A percentile compares a stretch with the other conserved stretches of the same genome.
Conservation (phyloP, 306 rosid genomes). For the Corylus heterophylla region DNA sequence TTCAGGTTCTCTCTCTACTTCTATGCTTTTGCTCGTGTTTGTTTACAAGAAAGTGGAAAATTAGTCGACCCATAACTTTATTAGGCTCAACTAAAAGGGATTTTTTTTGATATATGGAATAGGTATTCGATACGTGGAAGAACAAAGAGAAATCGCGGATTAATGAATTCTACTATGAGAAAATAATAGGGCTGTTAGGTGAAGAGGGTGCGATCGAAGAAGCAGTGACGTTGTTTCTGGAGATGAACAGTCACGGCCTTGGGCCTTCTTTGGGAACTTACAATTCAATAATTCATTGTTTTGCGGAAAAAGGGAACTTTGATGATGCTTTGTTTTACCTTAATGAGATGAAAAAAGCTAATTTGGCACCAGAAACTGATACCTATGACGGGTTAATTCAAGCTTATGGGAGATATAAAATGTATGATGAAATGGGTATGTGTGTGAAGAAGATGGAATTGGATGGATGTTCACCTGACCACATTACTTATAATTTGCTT, state of each 20-base stretch:
- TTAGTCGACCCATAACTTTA: not conserved
- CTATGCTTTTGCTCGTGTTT: not conserved
- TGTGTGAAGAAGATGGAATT: slow-evolving; percentile 63
- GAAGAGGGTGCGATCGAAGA: slow-evolving; percentile 60
- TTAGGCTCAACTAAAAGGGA: not conserved
- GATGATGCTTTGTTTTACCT: slow-evolving; percentile 44
- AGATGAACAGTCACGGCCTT: slow-evolving; percentile 52
- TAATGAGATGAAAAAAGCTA: slow-evolving; percentile 54
- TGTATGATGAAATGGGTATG: slow-evolving; percentile 70
- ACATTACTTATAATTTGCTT: slow-evolving; percentile 64
- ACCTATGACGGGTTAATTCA: slow-evolving; percentile 63
- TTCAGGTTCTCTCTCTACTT: slow-evolving; percentile 42
- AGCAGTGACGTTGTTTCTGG: slow-evolving; percentile 47
- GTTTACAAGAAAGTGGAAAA: not conserved
- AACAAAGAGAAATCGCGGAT: slow-evolving; percentile 53
- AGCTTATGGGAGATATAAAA: slow-evolving; percentile 63
- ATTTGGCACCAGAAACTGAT: slow-evolving; percentile 46
- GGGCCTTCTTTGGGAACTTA: slow-evolving; percentile 46
- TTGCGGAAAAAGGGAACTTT: slow-evolving; percentile 49
- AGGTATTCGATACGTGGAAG: slow-evolving; percentile 75
- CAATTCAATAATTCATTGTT: slow-evolving; percentile 58
- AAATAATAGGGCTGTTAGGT: slow-evolving; percentile 47
- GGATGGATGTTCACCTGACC: slow-evolving; percentile 60
- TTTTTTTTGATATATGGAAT: slow-evolving; percentile 17
- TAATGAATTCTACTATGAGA: slow-evolving; percentile 55